Conservation (phyloP, 164 flowering plant genomes). For the Taxillus chinensis region DNA sequence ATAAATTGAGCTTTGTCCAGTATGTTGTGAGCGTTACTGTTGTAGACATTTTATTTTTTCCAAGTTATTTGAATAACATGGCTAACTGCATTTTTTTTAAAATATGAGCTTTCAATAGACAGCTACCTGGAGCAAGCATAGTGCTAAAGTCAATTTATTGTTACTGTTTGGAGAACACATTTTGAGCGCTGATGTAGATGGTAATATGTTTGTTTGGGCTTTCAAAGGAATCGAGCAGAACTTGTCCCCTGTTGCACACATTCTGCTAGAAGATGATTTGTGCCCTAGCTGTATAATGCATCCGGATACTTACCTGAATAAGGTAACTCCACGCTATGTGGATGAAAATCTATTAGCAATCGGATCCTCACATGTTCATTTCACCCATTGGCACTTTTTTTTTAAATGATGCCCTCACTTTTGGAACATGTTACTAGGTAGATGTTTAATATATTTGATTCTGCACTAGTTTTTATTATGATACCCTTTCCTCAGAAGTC, state of each 20-base stretch:
- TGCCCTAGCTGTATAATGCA: conserved; percentile 82
- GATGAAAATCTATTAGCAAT: too few species aligned
- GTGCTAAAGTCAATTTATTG: conserved; percentile 61
- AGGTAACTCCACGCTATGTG: conserved; percentile 33
- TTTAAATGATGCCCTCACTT: too few species aligned
- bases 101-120: conserved; percentile 40
- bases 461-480: not conserved
- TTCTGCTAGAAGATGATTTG: conserved; percentile 45
- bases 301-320: conserved; percentile 94
- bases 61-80: too few species aligned
- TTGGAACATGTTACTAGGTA: too few species aligned
- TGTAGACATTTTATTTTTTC: too few species aligned
- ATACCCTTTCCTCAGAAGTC: not conserved
- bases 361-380: not conserved
- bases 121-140: conserved; percentile 83
- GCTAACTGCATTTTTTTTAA: too few species aligned
- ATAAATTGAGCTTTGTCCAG: too few species aligned
- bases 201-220: conserved; percentile 76
- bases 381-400: too few species aligned
- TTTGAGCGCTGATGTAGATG: conserved; percentile 66
- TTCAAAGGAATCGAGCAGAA: conserved; percentile 64
- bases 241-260: conserved; percentile 58
- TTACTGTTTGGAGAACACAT: conserved; percentile 82
- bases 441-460: too few species aligned
- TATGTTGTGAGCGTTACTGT: too few species aligned